Conservation (phyloP, 208 protist species). For the Novymonas esmeraldas region DNA sequence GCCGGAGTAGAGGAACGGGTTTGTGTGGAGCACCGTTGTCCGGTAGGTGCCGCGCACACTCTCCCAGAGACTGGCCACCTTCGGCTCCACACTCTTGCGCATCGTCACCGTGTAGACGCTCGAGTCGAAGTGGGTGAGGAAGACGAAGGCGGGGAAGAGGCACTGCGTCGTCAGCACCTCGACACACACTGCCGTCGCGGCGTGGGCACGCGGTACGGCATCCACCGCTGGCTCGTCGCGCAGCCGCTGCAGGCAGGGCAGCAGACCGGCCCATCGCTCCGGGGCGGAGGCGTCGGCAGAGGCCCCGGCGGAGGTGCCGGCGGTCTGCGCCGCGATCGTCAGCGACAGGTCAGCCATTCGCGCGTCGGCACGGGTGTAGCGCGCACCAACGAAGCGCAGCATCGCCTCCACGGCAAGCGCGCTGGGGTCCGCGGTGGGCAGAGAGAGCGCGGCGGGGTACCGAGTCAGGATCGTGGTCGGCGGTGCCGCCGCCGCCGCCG, state of each 20-base stretch:
- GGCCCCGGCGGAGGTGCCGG: not conserved
- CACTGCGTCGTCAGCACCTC: slow-evolving; percentile 49
- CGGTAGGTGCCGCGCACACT: slow-evolving; percentile 59
- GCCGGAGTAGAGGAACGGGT: slow-evolving; percentile 44
- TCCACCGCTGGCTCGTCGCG: slow-evolving; percentile 36
- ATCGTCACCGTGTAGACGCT: slow-evolving; percentile 47
- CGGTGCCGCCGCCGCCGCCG: not conserved
- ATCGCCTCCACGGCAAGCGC: slow-evolving; percentile 72
- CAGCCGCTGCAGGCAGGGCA: slow-evolving; percentile 46
- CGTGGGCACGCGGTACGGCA: slow-evolving; percentile 32
- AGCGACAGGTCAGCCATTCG: slow-evolving; percentile 30
- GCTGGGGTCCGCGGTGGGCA: slow-evolving; percentile 74
- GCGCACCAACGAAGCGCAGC: slow-evolving; percentile 56
- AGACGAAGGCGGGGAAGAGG: slow-evolving; percentile 83
- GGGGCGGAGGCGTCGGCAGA: slow-evolving; percentile 2
- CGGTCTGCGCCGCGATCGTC: slow-evolving; percentile 23
- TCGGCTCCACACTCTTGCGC: slow-evolving; percentile 56
- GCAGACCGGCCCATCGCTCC: slow-evolving; percentile 36
- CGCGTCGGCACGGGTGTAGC: slow-evolving; percentile 45
- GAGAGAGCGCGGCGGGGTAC: slow-evolving; percentile 42
- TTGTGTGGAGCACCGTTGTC: slow-evolving; percentile 41
- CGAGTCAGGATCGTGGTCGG: slow-evolving; percentile 26
- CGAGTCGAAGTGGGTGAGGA: slow-evolving; percentile 62
- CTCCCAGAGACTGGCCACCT: slow-evolving; percentile 68
- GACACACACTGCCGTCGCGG: slow-evolving; percentile 44